phyloP scores from a whole-genome alignment of 371 early-diverging fungal genomes.

The Mucor mucedo region DNA sequence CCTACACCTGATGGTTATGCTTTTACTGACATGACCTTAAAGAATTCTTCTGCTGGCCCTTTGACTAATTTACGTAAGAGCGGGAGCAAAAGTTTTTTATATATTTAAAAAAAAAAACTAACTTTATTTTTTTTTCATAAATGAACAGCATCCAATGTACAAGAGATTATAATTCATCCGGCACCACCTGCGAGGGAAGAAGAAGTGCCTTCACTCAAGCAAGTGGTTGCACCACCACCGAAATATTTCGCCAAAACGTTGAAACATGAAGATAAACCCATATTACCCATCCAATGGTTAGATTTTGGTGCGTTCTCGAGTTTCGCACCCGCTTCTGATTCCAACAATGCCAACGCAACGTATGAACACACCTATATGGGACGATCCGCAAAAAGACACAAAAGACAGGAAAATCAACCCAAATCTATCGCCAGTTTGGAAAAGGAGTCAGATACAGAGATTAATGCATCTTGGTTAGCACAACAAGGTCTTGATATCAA shows the following conservation, averaged over 20 bases:
- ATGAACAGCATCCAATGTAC: constrained; percentile 31
- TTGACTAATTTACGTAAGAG: constrained; percentile 33
- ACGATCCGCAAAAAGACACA: constrained; percentile 39
- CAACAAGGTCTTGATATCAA: constrained; percentile 47
- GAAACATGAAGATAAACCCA: constrained; percentile 46
- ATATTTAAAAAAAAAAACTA: too few species aligned
- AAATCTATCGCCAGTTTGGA: neutral
- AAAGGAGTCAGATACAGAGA: constrained; percentile 16
- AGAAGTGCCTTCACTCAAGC: constrained; percentile 32
- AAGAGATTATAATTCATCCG: constrained; percentile 46
- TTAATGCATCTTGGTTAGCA: constrained; percentile 45
- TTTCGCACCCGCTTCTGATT: constrained; percentile 56
- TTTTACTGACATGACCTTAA: constrained; percentile 38
- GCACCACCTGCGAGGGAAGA: constrained; percentile 22
- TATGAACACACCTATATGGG: constrained; percentile 54
- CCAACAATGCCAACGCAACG: constrained; percentile 49
- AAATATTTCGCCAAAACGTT: constrained; percentile 31
- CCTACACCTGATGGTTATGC: constrained; percentile 51
- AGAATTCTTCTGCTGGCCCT: constrained; percentile 11
- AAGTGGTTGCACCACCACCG: constrained; percentile 41
- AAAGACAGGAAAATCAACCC: constrained; percentile 12
- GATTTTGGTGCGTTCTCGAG: constrained; percentile 58
- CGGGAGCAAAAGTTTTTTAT: too few species aligned
- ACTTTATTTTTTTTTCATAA: too few species aligned
- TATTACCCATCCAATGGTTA: constrained; percentile 51